Evolutionary conservation across 129 eudicot species (phyloP).

Genomic region (Logfia minima): DNA sequence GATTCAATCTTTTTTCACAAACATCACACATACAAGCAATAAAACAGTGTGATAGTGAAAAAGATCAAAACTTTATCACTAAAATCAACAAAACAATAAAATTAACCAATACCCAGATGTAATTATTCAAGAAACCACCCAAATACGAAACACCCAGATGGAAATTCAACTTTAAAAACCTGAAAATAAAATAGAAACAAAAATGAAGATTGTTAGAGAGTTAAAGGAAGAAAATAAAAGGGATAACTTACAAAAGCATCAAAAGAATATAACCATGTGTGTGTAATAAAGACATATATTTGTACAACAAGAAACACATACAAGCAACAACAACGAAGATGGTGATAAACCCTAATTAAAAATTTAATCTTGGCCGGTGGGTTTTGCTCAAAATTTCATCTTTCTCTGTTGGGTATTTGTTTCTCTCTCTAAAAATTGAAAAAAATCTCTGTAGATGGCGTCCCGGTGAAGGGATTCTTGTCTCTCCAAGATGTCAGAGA

Average conservation of each 20-base stretch:
- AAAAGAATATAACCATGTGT: constrained; percentile 27
- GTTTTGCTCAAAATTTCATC: constrained; percentile 7
- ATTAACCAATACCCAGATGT: constrained; percentile 20
- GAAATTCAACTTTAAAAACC: constrained; percentile 27
- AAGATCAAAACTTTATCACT: constrained; percentile 27
- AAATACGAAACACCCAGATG: constrained; percentile 30
- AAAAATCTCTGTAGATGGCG: neutral
- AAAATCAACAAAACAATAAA: constrained; percentile 9
- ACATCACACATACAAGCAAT: constrained; percentile 32
- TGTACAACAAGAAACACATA: constrained; percentile 6
- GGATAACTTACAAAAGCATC: constrained; percentile 30
- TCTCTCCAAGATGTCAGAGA: neutral
- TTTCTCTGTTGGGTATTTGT: constrained; percentile 5
- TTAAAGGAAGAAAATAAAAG: constrained; percentile 20
- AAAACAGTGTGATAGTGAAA: constrained; percentile 28
- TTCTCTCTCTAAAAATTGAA: neutral
- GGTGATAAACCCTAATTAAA: constrained; percentile 23
- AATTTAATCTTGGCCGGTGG: constrained; percentile 13
- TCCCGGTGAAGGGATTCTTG: neutral
- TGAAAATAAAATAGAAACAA: neutral
- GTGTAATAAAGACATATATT: neutral
- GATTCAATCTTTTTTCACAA: constrained; percentile 18
- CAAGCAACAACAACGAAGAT: constrained; percentile 22
- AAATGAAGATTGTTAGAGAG: constrained; percentile 24
- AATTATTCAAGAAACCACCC: constrained; percentile 21